These are phyloP conservation scores for Jamesozyma rosinii DNA, from an alignment of 805 yeast genomes.

Conservation along the genomic window DNA sequence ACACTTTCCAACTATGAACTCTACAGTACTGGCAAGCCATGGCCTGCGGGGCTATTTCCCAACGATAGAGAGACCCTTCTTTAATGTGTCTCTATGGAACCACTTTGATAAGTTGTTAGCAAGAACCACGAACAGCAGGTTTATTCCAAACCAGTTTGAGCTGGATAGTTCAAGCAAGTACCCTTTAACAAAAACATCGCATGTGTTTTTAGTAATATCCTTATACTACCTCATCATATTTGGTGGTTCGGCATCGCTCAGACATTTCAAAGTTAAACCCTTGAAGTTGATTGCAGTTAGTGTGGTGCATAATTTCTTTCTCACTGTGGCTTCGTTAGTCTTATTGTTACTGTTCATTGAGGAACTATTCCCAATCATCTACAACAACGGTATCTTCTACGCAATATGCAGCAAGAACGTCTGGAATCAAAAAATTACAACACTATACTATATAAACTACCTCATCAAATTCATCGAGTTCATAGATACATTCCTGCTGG, in stretches of 20 bases:
- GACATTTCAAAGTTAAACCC: constrained; percentile 47
- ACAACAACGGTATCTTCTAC: constrained; percentile 65
- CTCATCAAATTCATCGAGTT: constrained; percentile 82
- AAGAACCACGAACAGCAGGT: constrained; percentile 16
- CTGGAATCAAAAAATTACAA: constrained; percentile 75
- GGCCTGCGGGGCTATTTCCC: neutral
- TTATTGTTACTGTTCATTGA: constrained; percentile 66
- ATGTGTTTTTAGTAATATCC: constrained; percentile 48
- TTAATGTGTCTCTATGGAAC: constrained; percentile 16
- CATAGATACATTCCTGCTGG: constrained; percentile 82
- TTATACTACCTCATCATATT: constrained; percentile 70
- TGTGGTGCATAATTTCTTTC: constrained; percentile 74
- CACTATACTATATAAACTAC: constrained; percentile 83
- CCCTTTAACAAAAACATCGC: constrained; percentile 53
- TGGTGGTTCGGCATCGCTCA: constrained; percentile 66
- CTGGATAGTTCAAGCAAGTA: constrained; percentile 51
- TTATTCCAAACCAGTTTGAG: constrained; percentile 41
- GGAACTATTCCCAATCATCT: constrained; percentile 73
- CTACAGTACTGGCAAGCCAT: neutral
- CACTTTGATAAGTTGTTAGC: constrained; percentile 17
- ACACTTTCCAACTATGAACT: neutral
- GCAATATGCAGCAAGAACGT: constrained; percentile 72
- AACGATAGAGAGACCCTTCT: neutral
- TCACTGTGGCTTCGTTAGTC: constrained; percentile 59
- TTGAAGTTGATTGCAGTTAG: constrained; percentile 44